Evolutionary conservation across 805 yeast genomes (phyloP), one percentile per base, ranked within the genome.

Genomic region (Dipodascopsis uninucleata): DNA sequence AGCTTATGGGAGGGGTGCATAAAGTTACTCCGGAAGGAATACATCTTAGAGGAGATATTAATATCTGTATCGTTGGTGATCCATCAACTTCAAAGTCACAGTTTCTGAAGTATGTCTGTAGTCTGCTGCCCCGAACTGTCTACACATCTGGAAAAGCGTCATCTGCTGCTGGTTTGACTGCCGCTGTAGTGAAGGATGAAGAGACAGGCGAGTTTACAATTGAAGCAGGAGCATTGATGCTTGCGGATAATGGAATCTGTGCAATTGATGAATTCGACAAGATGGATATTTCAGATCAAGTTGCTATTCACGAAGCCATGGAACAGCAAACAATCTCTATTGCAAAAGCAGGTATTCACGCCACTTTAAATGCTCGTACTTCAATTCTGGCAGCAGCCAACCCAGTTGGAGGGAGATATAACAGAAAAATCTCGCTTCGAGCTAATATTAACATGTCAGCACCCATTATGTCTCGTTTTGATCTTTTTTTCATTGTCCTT

Each of bases 231-330:
- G 98, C 98, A 2, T 71, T 93, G 46, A 93, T 93, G 97, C 73
- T 93, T 54, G 97, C 98, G 1, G 98, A 93, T 68, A 93, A 90
- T 62, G 98, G 98, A 52, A 85, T 93, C 50, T 93, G 98, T 75
- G 94, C 96, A 59, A 93, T 93, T 65, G 98, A 93, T 65, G 98
- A 93, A 70, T 93, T 93, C 59, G 98, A 93, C 64, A 93, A 93
- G 71, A 93, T 93, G 98, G 97, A 90, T 65, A 66, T 89, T 33
- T 68, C 81, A 1, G 97, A 93, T 67, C 97, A 93, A 68, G 97
- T 93, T 43, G 97, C 97, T 2, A 90, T 93, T 70, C 98, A 93
- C 69, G 98, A 93, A 70, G 98, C 97, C 20, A 93, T 93, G 98
- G 98, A 93, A 74, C 98, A 93, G 69, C 98, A 93, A 67, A 93